These are phyloP conservation scores for Dichotomopilus funicola DNA, from an alignment of 2,329 filamentous ascomycete genomes.

Conservation along the genomic window DNA sequence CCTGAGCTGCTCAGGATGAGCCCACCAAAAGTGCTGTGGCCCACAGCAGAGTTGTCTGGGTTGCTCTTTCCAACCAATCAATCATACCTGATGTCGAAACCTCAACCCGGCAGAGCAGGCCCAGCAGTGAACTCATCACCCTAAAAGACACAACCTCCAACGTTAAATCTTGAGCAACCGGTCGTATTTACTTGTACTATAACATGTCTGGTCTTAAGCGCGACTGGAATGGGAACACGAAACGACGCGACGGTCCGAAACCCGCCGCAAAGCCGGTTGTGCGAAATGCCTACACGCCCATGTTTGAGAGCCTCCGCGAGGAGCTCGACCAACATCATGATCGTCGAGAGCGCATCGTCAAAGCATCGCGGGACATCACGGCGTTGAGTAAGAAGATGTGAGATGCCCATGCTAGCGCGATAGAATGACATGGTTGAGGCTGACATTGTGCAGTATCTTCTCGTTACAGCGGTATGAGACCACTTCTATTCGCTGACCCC, in stretches of 20 bases:
- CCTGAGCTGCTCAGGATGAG: too few relatives aligned
- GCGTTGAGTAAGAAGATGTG: constrained; percentile 96
- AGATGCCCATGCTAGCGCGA: constrained; percentile 23
- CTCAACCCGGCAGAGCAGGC: background rate
- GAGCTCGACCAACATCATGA: constrained; percentile 95
- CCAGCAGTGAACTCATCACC: background rate
- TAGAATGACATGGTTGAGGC: background rate
- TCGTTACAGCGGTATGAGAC: constrained; percentile 64
- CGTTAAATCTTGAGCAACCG: background rate
- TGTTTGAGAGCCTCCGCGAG: constrained; percentile 80
- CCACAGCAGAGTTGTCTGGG: background rate
- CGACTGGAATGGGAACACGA: constrained; percentile 46
- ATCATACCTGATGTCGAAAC: constrained; percentile 5
- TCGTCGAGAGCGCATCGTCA: constrained; percentile 81
- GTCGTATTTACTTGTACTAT: background rate
- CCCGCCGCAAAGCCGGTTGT: constrained; percentile 28
- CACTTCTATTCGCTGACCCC: background rate
- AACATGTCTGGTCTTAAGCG: constrained; percentile 45
- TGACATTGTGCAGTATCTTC: constrained; percentile 62
- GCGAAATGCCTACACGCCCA: constrained; percentile 52
- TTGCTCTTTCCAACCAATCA: constrained; percentile 2
- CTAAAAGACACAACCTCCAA: background rate
- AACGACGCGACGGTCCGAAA: constrained; percentile 28
- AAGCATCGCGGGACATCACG: constrained; percentile 86
- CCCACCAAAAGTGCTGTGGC: too few relatives aligned